phyloP scores from a whole-genome alignment of 345 rosid species.

The Ailanthus altissimus region DNA sequence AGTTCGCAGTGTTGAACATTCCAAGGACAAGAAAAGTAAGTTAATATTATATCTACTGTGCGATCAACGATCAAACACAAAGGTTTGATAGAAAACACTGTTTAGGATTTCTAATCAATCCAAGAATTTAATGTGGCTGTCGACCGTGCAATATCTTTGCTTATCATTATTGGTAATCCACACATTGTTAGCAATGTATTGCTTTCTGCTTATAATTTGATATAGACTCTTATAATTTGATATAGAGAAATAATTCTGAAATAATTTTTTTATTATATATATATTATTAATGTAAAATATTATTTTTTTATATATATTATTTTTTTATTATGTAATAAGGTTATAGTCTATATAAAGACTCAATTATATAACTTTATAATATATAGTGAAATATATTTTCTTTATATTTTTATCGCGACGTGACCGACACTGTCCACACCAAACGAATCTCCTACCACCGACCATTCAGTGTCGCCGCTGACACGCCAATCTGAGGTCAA shows the following conservation, averaged over 20 bases:
- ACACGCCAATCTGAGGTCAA: too few species aligned
- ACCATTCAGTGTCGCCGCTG: too few species aligned
- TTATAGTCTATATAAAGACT: too few species aligned
- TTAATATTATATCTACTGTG: constrained; percentile 80
- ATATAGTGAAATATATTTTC: too few species aligned
- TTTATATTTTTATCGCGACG: too few species aligned
- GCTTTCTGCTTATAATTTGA: background rate
- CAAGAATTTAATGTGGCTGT: constrained; percentile 85
- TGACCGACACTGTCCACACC: too few species aligned
- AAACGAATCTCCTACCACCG: too few species aligned
- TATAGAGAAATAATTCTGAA: background rate
- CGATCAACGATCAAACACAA: constrained; percentile 85
- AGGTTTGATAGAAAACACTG: constrained; percentile 62
- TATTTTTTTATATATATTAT: too few species aligned
- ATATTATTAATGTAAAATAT: too few species aligned
- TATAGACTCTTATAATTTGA: background rate
- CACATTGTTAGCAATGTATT: constrained; percentile 78
- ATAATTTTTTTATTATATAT: too few species aligned
- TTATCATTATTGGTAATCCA: constrained; percentile 78
- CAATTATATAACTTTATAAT: too few species aligned
- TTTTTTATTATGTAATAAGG: too few species aligned
- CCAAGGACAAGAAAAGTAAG: constrained; percentile 91
- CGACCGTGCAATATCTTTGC: constrained; percentile 79
- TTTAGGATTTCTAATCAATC: constrained; percentile 82
- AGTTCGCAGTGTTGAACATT: constrained; percentile 98